Conservation (phyloP, 2,329 filamentous ascomycete genomes). For the Xylariaceae sp. region DNA sequence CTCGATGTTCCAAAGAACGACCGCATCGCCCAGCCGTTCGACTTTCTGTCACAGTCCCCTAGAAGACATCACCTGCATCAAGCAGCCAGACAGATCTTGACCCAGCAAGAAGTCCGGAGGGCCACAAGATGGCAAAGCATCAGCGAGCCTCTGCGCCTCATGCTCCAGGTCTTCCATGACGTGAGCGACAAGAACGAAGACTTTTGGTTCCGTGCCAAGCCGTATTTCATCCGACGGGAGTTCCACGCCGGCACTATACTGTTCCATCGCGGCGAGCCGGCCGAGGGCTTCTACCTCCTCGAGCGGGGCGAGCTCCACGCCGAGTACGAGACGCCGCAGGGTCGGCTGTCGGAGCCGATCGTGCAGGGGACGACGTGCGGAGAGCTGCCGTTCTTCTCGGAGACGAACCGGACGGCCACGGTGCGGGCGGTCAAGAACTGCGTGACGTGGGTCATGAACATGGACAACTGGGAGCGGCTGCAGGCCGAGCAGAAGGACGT, state of each 20-base stretch:
- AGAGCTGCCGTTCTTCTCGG: constrained; percentile 91
- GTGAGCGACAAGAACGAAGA: constrained; percentile 82
- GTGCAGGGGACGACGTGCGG: constrained; percentile 92
- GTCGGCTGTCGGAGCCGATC: constrained; percentile 82
- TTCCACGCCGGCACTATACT: constrained; percentile 64
- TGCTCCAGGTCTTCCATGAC: constrained; percentile 92
- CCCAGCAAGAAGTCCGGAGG: constrained; percentile 52
- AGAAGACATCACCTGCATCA: constrained; percentile 69
- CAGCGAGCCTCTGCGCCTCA: constrained; percentile 81
- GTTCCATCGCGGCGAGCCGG: constrained; percentile 68
- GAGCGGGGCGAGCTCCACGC: constrained; percentile 83
- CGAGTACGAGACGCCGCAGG: constrained; percentile 87
- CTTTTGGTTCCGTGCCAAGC: constrained; percentile 79
- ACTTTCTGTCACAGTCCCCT: constrained; percentile 64
- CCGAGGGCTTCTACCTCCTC: constrained; percentile 82
- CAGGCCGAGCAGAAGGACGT: constrained; percentile 69
- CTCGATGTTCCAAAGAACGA: constrained; percentile 40
- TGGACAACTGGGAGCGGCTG: constrained; percentile 62
- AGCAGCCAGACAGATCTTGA: constrained; percentile 69
- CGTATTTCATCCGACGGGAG: constrained; percentile 66
- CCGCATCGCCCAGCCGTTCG: constrained; percentile 22
- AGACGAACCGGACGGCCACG: constrained; percentile 79
- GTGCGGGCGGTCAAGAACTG: constrained; percentile 76
- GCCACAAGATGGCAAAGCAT: constrained; percentile 74
- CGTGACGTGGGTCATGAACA: constrained; percentile 74